These are phyloP conservation scores for Vitis hybrid DNA, from an alignment of 177 flowering plant species.

Conservation along the genomic window DNA sequence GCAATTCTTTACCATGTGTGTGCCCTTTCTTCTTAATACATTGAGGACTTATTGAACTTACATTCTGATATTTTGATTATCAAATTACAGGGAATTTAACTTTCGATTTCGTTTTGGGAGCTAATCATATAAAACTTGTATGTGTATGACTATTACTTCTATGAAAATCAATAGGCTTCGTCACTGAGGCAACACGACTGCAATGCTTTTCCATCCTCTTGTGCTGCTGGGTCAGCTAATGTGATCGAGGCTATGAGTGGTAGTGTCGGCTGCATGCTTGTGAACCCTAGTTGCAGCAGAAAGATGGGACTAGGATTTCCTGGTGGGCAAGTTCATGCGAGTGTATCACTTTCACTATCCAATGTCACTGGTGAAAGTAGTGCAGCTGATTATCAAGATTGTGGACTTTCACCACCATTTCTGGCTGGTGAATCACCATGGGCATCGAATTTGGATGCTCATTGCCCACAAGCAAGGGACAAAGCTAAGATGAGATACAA, in stretches of 20 bases:
- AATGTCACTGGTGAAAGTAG: slow-evolving; percentile 65
- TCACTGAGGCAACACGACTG: slow-evolving; percentile 48
- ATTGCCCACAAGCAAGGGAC: slow-evolving; percentile 63
- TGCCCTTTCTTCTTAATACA: too few species aligned
- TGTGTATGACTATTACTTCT: slow-evolving; percentile 1
- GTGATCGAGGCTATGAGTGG: slow-evolving; percentile 29
- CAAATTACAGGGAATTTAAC: neutral
- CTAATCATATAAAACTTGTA: neutral
- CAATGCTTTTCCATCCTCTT: slow-evolving; percentile 37
- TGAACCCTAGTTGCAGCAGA: slow-evolving; percentile 36
- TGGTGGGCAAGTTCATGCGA: slow-evolving; percentile 23
- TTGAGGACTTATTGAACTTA: neutral
- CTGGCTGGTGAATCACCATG: slow-evolving; percentile 55
- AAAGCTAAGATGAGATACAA: slow-evolving; percentile 81
- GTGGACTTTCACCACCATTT: slow-evolving; percentile 58
- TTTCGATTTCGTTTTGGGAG: neutral
- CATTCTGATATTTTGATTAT: neutral
- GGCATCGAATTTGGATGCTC: slow-evolving; percentile 52
- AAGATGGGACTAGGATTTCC: slow-evolving; percentile 25
- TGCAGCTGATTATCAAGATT: slow-evolving; percentile 67
- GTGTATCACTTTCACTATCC: slow-evolving; percentile 47
- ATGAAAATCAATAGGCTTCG: slow-evolving; percentile 34
- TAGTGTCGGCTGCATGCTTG: slow-evolving; percentile 24
- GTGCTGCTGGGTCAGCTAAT: slow-evolving; percentile 24
- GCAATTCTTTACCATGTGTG: too few species aligned